Evolutionary conservation across 192 early-diverging fungal species (phyloP).

Genomic region (Diversispora epigaea): DNA sequence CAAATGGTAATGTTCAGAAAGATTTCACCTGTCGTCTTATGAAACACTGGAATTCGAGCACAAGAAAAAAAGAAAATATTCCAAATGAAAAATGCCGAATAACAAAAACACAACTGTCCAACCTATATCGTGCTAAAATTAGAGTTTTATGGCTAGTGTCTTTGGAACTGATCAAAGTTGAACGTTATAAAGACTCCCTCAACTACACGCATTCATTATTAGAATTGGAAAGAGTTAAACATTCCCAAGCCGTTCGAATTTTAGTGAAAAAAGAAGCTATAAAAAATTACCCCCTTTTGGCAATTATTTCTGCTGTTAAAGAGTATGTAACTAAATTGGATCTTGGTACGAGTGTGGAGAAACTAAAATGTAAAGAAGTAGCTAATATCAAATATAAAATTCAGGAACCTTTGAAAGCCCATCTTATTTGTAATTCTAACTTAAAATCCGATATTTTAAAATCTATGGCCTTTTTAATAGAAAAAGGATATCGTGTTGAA

Average conservation of each 20-base stretch:
- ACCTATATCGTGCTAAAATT: not conserved
- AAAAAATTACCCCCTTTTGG: not conserved
- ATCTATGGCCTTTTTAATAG: not conserved
- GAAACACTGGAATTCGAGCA: not conserved
- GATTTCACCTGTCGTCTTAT: not conserved
- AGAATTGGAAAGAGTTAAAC: conserved; percentile 1
- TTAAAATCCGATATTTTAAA: not conserved
- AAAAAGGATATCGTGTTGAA: conserved; percentile 5
- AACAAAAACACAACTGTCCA: not conserved
- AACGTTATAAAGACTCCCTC: conserved; percentile 15
- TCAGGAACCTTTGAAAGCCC: not conserved
- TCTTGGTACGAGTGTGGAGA: not conserved
- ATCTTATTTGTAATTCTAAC: not conserved
- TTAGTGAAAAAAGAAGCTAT: not conserved
- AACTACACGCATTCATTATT: not conserved
- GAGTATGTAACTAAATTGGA: not conserved
- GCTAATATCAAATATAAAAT: conserved; percentile 9
- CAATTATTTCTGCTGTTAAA: not conserved
- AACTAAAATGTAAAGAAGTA: not conserved
- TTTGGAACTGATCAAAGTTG: not conserved
- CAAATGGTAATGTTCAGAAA: conserved; percentile 1
- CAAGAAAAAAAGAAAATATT: not conserved
- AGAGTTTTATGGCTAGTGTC: not conserved
- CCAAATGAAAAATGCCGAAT: conserved; percentile 8
- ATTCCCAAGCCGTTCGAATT: not conserved